Evolutionary conservation across 768 basidiomycete genomes (phyloP).

Genomic region (Mycena polygramma): DNA sequence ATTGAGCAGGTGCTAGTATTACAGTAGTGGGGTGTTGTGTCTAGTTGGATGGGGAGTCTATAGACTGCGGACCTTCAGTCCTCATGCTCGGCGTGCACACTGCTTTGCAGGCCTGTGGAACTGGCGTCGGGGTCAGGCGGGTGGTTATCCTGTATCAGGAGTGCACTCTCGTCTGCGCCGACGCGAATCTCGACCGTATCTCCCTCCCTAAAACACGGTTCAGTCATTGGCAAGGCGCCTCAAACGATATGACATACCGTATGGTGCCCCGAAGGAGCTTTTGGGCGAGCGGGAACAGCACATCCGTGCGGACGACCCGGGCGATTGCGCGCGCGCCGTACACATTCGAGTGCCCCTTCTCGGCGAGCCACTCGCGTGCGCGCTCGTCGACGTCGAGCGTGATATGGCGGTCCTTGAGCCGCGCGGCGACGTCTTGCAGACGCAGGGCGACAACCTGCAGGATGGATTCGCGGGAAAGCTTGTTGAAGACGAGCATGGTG

Average conservation of each 20-base stretch:
- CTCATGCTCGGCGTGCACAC: too few relatives aligned
- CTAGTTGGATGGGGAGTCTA: too few relatives aligned
- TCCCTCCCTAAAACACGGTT: constrained; percentile 62
- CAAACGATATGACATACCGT: constrained; percentile 56
- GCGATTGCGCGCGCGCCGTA: constrained; percentile 93
- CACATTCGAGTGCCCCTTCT: constrained; percentile 83
- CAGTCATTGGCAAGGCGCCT: neutral
- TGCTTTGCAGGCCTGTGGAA: too few relatives aligned
- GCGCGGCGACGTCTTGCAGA: constrained; percentile 76
- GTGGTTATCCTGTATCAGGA: constrained; percentile 41
- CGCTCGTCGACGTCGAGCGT: constrained; percentile 74
- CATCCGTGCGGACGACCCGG: constrained; percentile 84
- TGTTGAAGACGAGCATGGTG: constrained; percentile 91
- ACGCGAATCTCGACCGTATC: constrained; percentile 73
- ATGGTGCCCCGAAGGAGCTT: constrained; percentile 83
- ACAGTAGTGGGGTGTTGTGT: too few relatives aligned
- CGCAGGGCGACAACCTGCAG: constrained; percentile 84
- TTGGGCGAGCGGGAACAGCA: constrained; percentile 86
- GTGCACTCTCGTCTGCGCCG: constrained; percentile 51
- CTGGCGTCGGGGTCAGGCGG: too few relatives aligned
- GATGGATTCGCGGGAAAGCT: constrained; percentile 80
- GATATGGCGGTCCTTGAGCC: constrained; percentile 77
- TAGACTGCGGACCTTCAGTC: too few relatives aligned
- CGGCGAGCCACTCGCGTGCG: constrained; percentile 77
- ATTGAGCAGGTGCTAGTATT: too few relatives aligned